A percentile compares a stretch with the other conserved stretches of the same genome.
These are phyloP conservation scores for Pseudomassariella vexata DNA, from an alignment of 2,329 filamentous ascomycete species.

Conservation along the genomic window DNA sequence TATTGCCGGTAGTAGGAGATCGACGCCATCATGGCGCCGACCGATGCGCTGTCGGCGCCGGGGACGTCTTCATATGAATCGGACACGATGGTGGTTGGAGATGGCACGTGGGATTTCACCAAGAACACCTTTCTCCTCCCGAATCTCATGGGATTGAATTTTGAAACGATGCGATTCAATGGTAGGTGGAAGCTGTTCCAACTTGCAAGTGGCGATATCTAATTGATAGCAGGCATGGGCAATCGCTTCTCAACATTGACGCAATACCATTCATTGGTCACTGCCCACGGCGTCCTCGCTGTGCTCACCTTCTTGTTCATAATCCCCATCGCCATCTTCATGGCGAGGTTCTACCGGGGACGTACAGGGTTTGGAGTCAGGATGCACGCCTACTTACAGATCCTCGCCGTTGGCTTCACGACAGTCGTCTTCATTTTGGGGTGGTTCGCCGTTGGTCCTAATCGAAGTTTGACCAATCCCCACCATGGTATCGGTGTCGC, in stretches of 20 bases:
- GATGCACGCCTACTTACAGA: slow-evolving; percentile 69
- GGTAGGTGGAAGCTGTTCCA: slow-evolving; percentile 43
- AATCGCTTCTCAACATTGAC: slow-evolving; percentile 67
- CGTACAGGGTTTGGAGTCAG: slow-evolving; percentile 57
- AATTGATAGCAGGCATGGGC: slow-evolving; percentile 59
- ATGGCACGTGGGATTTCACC: slow-evolving; percentile 76
- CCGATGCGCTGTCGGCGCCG: slow-evolving; percentile 58
- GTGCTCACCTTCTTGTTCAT: slow-evolving; percentile 69
- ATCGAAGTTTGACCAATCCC: slow-evolving; percentile 69
- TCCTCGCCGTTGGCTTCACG: slow-evolving; percentile 60
- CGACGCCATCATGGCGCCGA: slow-evolving; percentile 54
- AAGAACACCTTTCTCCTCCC: slow-evolving; percentile 75
- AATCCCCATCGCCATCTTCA: slow-evolving; percentile 68
- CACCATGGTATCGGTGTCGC: slow-evolving; percentile 81
- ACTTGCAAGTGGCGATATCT: not conserved
- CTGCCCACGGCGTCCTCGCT: slow-evolving; percentile 66
- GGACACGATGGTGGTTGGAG: slow-evolving; percentile 69
- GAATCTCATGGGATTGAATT: slow-evolving; percentile 70
- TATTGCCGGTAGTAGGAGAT: slow-evolving; percentile 5
- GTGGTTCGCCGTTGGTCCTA: slow-evolving; percentile 71
- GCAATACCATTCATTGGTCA: slow-evolving; percentile 66
- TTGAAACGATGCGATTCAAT: slow-evolving; percentile 80
- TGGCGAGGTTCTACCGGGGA: slow-evolving; percentile 63
- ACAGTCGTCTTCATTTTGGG: slow-evolving; percentile 70
- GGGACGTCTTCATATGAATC: slow-evolving; percentile 70